Percentiles rank a stretch among this genome's conserved stretches.
These are phyloP conservation scores for Pleurostoma richardsiae DNA, from an alignment of 2,329 filamentous ascomycete genomes.

Conservation along the genomic window DNA sequence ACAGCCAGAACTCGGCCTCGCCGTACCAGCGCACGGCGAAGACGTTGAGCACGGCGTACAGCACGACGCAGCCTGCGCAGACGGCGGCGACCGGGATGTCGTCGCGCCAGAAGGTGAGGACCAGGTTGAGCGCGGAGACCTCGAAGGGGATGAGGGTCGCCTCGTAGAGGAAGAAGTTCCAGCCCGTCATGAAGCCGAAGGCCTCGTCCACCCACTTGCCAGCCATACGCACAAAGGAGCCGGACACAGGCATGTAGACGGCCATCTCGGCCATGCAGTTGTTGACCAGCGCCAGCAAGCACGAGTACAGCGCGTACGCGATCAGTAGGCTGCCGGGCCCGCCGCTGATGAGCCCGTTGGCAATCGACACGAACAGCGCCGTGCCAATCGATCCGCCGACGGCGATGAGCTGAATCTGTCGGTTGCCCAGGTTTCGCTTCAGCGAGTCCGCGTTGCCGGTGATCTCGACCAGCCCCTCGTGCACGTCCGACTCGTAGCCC, in stretches of 20 bases:
- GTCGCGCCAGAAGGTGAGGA: conserved; percentile 40
- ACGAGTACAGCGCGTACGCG: conserved; percentile 51
- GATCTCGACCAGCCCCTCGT: conserved; percentile 1
- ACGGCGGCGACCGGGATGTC: conserved; percentile 43
- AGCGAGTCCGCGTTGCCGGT: conserved; percentile 15
- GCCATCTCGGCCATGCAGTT: conserved; percentile 63
- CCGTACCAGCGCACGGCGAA: conserved; percentile 63
- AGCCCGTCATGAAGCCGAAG: conserved; percentile 50
- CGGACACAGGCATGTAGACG: conserved; percentile 56
- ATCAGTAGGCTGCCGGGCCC: conserved; percentile 50
- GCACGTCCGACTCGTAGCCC: conserved; percentile 2
- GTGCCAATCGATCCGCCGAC: conserved; percentile 55
- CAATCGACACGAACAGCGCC: conserved; percentile 58
- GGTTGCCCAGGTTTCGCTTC: conserved; percentile 45
- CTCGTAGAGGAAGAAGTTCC: conserved; percentile 38
- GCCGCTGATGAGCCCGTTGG: conserved; percentile 41
- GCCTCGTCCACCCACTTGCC: conserved; percentile 63
- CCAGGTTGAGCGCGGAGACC: conserved; percentile 32
- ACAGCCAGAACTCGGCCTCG: conserved; percentile 68
- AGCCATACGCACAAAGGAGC: conserved; percentile 60
- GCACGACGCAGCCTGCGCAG: conserved; percentile 48
- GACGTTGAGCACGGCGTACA: conserved; percentile 53
- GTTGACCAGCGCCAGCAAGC: conserved; percentile 56
- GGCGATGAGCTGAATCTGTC: conserved; percentile 54
- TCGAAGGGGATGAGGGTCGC: conserved; percentile 34